Evolutionary conservation across 2,329 filamentous ascomycete species (phyloP), one percentile per base, ranked within the genome.

Genomic region (Emmonsiellopsis sp.): DNA sequence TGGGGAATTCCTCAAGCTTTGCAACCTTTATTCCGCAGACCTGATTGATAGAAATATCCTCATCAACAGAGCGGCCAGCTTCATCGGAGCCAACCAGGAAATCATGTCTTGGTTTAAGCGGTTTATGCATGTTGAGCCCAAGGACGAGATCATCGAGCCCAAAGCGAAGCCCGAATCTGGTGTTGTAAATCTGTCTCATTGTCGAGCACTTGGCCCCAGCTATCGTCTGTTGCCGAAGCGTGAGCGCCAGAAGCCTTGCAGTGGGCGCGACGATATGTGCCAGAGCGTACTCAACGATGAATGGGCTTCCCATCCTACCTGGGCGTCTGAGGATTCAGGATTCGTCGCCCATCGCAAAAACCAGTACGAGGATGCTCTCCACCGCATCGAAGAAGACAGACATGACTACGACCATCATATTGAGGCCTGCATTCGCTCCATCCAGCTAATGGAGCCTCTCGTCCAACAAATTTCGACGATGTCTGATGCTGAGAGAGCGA

Each of bases 331-430:
- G 70, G 93, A 98, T 66, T 95, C 88, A 44, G 93, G 93, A 0
- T 98, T 98, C 62, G 92, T 98, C 55, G 93, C 93, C 10, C 93
- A 98, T 71, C 84, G 92, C 57, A 98, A 98, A 79, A 98, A 98
- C 62, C 83, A 86, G 52, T 95, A 87, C 59, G 93, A 98, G 68
- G 93, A 98, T 69, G 87, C 87, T 34, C 81, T 98, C 7, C 93
- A 98, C 66, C 81, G 93, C 17, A 96, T 98, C 56, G 93, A 98
- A 70, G 93, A 98, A 70, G 93, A 98, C 68, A 87, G 93, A 4
- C 93, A 98, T 65, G 93, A 98, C 66, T 98, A 98, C 63, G 93
- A 98, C 69, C 95, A 94, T 72, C 93, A 96, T 66, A 97, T 98
- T 51, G 93, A 98, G 71, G 88, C 89, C 7, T 95, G 93, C 64